Evolutionary conservation across 1,284 basidiomycete genomes (phyloP).

Genomic region (Pseudozyma sp.): DNA sequence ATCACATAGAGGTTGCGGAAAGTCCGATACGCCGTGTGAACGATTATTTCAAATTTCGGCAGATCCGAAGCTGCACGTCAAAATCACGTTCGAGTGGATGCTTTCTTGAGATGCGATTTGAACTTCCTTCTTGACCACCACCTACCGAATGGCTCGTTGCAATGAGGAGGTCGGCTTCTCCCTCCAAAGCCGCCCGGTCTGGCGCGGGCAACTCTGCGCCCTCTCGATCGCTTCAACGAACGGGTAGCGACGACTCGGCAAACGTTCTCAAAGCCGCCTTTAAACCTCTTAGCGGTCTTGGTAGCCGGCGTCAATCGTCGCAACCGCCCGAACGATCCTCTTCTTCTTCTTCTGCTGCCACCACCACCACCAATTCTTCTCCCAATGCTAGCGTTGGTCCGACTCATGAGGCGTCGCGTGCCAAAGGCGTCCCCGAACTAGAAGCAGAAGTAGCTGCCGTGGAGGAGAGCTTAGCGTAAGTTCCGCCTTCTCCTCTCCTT

Average conservation of each 20-base stretch:
- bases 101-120: not conserved
- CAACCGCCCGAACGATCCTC: not conserved
- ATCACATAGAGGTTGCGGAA: not conserved
- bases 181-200: conserved; percentile 19
- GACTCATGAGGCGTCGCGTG: conserved; percentile 11
- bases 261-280: conserved; percentile 32
- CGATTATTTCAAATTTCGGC: too few species aligned
- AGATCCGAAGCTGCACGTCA: too few species aligned
- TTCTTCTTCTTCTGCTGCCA: not conserved
- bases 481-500: not conserved
- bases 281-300: conserved; percentile 31
- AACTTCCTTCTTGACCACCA: not conserved
- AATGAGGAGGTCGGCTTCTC: conserved; percentile 40
- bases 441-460: conserved; percentile 27
- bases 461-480: conserved; percentile 31
- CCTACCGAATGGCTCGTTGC: not conserved
- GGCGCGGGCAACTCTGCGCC: not conserved
- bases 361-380: not conserved
- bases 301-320: not conserved
- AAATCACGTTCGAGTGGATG: not conserved
- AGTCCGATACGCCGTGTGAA: not conserved
- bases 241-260: conserved; percentile 1
- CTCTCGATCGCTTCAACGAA: not conserved
- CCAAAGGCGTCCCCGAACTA: conserved; percentile 18
- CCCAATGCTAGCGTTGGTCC: not conserved